Percentiles rank a stretch among this genome's conserved stretches.
phyloP scores from a whole-genome alignment of 2,329 filamentous ascomycete genomes.

The Aspergillus bombycis region DNA sequence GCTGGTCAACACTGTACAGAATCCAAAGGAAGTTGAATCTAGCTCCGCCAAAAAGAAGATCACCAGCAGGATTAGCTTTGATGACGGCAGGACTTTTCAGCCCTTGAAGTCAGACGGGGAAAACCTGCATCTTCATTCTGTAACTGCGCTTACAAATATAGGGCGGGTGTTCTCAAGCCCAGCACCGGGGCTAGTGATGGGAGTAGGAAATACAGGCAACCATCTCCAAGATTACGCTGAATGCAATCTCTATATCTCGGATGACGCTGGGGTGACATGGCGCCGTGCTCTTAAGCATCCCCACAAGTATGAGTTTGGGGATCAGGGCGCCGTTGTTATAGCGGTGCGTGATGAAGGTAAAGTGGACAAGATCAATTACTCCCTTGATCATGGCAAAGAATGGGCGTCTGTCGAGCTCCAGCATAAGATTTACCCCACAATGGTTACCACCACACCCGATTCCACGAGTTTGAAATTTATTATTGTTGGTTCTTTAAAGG shows the following conservation, averaged over 20 bases:
- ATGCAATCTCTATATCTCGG: slow-evolving; percentile 82
- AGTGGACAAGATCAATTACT: slow-evolving; percentile 71
- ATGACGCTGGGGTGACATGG: slow-evolving; percentile 89
- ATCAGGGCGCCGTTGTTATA: slow-evolving; percentile 85
- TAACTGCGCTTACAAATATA: slow-evolving; percentile 79
- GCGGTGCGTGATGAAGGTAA: slow-evolving; percentile 71
- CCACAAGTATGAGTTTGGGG: slow-evolving; percentile 95
- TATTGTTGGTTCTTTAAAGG: slow-evolving; percentile 66
- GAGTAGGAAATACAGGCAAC: slow-evolving; percentile 84
- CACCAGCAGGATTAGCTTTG: slow-evolving; percentile 84
- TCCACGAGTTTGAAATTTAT: slow-evolving; percentile 92
- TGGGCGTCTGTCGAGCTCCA: slow-evolving; percentile 77
- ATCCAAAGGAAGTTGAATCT: slow-evolving; percentile 73
- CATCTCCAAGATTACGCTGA: slow-evolving; percentile 71
- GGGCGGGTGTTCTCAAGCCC: slow-evolving; percentile 92
- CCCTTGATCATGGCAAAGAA: slow-evolving; percentile 82
- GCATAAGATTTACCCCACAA: slow-evolving; percentile 69
- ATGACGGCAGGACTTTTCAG: slow-evolving; percentile 88
- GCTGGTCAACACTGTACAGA: slow-evolving; percentile 85
- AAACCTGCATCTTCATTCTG: slow-evolving; percentile 83
- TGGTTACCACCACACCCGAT: slow-evolving; percentile 86
- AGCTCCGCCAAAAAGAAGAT: slow-evolving; percentile 65
- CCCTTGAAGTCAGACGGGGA: slow-evolving; percentile 68
- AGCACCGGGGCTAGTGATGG: slow-evolving; percentile 91
- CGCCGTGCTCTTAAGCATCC: slow-evolving; percentile 71